Base-by-base conservation (phyloP, 2,329 filamentous ascomycete genomes). In the Exutisphaerella laricina region DNA sequence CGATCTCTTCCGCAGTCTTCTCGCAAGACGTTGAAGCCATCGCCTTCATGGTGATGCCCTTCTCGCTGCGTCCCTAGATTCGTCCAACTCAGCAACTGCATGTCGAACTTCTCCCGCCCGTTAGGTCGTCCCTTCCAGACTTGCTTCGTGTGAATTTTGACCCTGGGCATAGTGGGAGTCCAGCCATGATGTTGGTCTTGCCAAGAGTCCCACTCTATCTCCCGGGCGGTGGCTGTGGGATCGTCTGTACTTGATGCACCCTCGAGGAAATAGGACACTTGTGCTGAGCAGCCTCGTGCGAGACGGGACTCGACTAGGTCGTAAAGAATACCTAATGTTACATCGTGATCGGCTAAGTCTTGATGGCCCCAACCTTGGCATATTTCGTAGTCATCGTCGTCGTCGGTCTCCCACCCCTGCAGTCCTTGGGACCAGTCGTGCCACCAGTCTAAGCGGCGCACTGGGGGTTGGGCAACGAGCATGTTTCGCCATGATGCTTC, bases 401-500 rank as follows among this genome's bases (percentile, higher is more conserved):
- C 20, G 13, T 6, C n/a, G 13, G 20, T 20, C 20, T 35, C 32
- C 6, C 22, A 7, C 32, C 22, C 32, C 20, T 35, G 3, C 4
- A 16, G 20, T 6, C 17, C 17, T 8, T 5, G 8, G 4, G 32
- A 4, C 48, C 48, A 50, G n/a, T 41, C 23, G 31, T 50, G 44
- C 44, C 45, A 48, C 44, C 45, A 50, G 25, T 45, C 41, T 6
- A 50, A 18, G 2, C 41, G 38, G 5, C 17, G 4, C 13, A 50
- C 28, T 2, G 48, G 44, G 5, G 48, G 48, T 22, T 50, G 48
- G 6, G 36, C 39, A 16, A 50, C 33, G 18, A 39, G 26, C 48
- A 50, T 50, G 9, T 41, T 44, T 7, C 48, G 37, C 48, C 48
- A 50, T 8, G 45, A 50, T 21, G 48, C 48, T 16, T 39, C 41